phyloP scores from a whole-genome alignment of 1,139 yeast genomes.

The Sugiyamaella paludigena region DNA sequence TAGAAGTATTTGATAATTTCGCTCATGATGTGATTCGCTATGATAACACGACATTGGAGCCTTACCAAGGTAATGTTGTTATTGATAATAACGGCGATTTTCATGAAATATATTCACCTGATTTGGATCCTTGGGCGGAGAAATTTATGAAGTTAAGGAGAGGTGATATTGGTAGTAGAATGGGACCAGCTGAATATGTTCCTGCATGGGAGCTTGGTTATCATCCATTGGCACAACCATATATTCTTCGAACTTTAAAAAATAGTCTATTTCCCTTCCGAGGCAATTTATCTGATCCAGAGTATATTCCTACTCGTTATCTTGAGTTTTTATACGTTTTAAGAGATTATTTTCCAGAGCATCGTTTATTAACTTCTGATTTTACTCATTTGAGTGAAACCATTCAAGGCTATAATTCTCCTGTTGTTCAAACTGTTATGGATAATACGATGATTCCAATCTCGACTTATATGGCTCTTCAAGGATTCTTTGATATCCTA shows the following conservation, averaged over 20 bases:
- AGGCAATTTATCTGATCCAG: constrained; percentile 69
- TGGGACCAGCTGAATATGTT: constrained; percentile 31
- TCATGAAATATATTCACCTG: constrained; percentile 69
- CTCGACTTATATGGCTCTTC: constrained; percentile 73
- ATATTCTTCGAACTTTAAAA: constrained; percentile 33
- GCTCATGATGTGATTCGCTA: constrained; percentile 80
- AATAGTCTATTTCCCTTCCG: constrained; percentile 56
- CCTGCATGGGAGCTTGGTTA: constrained; percentile 37
- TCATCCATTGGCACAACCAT: constrained; percentile 42
- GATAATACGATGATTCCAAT: constrained; percentile 67
- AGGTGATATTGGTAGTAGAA: constrained; percentile 25
- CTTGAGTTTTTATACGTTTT: constrained; percentile 65
- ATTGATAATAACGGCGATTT: constrained; percentile 75
- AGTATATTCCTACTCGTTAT: constrained; percentile 76
- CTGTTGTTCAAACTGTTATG: constrained; percentile 80
- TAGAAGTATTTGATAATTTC: constrained; percentile 83
- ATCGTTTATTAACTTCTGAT: constrained; percentile 69
- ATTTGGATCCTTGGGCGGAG: constrained; percentile 60
- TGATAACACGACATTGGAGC: constrained; percentile 64
- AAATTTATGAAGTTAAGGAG: constrained; percentile 56
- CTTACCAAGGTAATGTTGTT: constrained; percentile 76
- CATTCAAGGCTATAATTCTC: constrained; percentile 66
- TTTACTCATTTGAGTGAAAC: constrained; percentile 64
- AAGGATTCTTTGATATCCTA: constrained; percentile 83
- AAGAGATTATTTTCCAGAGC: constrained; percentile 68